A percentile compares a stretch with the other conserved stretches of the same genome.
These are phyloP conservation scores for Aurinia saxatilis DNA, from an alignment of 345 rosid species.

Conservation along the genomic window DNA sequence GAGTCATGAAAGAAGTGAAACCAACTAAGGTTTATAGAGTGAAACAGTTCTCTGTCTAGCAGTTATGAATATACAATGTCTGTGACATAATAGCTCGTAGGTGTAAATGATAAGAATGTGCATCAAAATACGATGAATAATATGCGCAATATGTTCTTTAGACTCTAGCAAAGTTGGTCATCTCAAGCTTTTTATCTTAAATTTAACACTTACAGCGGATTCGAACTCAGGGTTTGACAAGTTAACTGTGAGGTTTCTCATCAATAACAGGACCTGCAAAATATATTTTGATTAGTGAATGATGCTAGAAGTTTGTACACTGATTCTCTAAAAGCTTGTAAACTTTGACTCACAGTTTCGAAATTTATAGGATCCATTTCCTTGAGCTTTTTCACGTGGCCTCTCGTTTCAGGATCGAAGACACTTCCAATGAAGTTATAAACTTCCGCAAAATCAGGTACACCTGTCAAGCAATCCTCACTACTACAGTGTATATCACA, in stretches of 20 bases:
- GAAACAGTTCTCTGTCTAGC: background rate
- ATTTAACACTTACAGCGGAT: constrained; percentile 62
- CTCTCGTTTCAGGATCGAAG: constrained; percentile 68
- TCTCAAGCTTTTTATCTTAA: background rate
- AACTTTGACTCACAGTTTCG: constrained; percentile 64
- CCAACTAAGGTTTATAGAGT: background rate
- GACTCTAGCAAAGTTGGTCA: background rate
- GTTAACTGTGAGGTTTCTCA: constrained; percentile 84
- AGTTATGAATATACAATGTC: too few species aligned
- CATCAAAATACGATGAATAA: background rate
- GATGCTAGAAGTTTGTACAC: background rate
- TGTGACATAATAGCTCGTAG: background rate
- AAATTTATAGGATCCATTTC: constrained; percentile 96
- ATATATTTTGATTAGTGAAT: background rate
- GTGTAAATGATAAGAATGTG: background rate
- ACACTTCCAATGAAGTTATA: constrained; percentile 88
- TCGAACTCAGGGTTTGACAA: constrained; percentile 81
- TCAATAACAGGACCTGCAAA: constrained; percentile 79
- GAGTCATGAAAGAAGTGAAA: background rate
- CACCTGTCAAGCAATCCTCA: constrained; percentile 33
- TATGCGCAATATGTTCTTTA: background rate
- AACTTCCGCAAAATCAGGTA: constrained; percentile 89
- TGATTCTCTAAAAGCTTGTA: background rate
- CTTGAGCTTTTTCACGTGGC: constrained; percentile 75
- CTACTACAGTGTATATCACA: background rate